phyloP scores from a whole-genome alignment of 139 green algal genomes.

The Volvox reticuliferus region DNA sequence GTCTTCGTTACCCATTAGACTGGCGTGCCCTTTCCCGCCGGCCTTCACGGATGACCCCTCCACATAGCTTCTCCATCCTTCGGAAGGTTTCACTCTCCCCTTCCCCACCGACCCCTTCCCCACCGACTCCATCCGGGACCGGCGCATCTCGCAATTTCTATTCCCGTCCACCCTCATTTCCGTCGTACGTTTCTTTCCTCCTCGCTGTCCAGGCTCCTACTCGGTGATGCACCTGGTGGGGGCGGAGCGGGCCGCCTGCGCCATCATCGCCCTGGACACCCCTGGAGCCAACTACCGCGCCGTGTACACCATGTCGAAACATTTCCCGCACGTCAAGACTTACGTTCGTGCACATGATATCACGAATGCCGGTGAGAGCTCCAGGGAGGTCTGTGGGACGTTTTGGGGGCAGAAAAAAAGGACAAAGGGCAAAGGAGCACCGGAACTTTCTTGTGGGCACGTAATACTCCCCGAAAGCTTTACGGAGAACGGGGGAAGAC shows the following conservation, averaged over 20 bases:
- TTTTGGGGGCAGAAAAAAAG: no score
- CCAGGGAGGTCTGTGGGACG: no score
- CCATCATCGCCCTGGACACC: conserved; percentile 95
- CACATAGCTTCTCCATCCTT: no score
- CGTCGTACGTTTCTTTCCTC: neutral
- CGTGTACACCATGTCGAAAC: conserved; percentile 95
- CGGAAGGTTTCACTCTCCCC: neutral
- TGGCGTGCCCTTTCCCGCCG: no score
- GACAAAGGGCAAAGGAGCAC: no score
- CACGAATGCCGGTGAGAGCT: conserved; percentile 76
- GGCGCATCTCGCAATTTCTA: neutral
- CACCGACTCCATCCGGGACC: neutral
- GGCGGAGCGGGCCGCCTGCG: conserved; percentile 86
- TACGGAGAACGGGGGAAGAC: no score
- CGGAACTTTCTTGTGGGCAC: no score
- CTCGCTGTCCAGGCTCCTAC: conserved; percentile 44
- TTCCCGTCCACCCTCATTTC: neutral
- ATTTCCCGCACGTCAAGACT: conserved; percentile 92
- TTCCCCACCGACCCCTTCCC: neutral
- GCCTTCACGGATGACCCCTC: no score
- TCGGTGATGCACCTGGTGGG: conserved; percentile 71
- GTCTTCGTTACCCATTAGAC: no score
- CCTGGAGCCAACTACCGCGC: conserved; percentile 93
- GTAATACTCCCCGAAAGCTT: no score
- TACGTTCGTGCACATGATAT: conserved; percentile 98